Evolutionary conservation across 2,329 filamentous ascomycete genomes (phyloP), one percentile per base, ranked within the genome.

Genomic region (Aspergillus jensenii): DNA sequence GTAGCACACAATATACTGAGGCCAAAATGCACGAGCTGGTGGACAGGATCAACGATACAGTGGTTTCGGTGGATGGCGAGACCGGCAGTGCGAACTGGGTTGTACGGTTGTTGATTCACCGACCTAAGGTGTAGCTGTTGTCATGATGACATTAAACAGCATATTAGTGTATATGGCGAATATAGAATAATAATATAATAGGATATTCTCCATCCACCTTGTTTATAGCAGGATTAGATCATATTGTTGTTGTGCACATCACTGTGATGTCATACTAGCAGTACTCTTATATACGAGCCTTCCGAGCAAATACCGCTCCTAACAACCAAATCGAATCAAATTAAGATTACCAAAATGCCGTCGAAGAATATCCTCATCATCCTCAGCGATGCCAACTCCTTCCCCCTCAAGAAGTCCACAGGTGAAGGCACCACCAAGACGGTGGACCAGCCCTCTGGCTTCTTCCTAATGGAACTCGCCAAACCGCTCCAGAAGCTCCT

Each of bases 301-400:
- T 11, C 23, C 23, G 3, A 31, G 11, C 27, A 31, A 11, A 11
- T 4, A 3, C 9, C 27, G 11, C 27, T 31, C 0, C 6, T 7
- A 27, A 9, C 25, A 3, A 27, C 11, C 27, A 23, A 19, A 9
- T 23, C 3, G 7, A 40, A 39, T 8, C 11, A 7, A 35, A 43
- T 15, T 6, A 44, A 37, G 27, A 49, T 25, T 9, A 43, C 2
- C 43, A 61, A 49, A 46, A 70, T 70, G 67, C 56, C 62, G 3
- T 7, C 59, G 6, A 76, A 75, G 54, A 79, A 79, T 60, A 66
- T 79, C 53, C 76, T 80, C 60, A 77, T 80, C 60, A 65, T 79
- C 62, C 70, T 80, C 58, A 78, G 76, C 47, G 77, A 79, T 58
- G 74, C 76, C 6, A 59, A 72, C 59, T 70, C 72, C 51, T 76